Conservation (phyloP, 371 early-diverging fungal genomes). For the Mucor piriformis region DNA sequence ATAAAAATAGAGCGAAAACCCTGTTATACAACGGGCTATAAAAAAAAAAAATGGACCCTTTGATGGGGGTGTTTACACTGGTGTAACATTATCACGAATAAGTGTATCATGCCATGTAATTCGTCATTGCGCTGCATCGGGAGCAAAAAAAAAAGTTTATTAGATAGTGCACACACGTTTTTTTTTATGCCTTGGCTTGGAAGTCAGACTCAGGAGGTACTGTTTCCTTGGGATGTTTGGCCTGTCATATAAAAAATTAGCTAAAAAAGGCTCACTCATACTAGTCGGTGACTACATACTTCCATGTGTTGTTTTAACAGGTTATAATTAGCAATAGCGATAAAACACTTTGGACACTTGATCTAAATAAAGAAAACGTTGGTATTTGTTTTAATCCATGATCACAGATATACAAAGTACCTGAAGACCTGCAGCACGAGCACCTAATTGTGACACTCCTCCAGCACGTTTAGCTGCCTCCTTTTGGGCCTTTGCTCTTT, state of each 20-base stretch:
- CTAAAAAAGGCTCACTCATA: neutral
- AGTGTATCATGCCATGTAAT: too few relatives aligned
- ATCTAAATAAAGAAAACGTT: slow-evolving; percentile 38
- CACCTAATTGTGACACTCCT: slow-evolving; percentile 55
- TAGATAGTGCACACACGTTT: neutral
- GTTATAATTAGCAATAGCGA: slow-evolving; percentile 57
- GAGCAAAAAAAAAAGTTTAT: too few relatives aligned
- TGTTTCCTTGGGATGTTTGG: slow-evolving; percentile 60
- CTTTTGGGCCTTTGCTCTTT: slow-evolving; percentile 62
- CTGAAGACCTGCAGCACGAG: slow-evolving; percentile 66
- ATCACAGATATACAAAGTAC: too few relatives aligned
- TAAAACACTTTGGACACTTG: slow-evolving; percentile 46
- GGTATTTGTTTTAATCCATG: too few relatives aligned
- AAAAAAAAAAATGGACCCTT: neutral
- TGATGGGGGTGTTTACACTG: too few relatives aligned
- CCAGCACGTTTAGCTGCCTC: slow-evolving; percentile 50
- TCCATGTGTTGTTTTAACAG: slow-evolving; percentile 65
- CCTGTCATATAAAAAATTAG: slow-evolving; percentile 32
- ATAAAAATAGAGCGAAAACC: neutral
- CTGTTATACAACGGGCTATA: too few relatives aligned
- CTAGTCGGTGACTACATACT: slow-evolving; percentile 22
- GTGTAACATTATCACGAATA: too few relatives aligned
- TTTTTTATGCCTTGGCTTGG: neutral
- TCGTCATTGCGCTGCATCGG: too few relatives aligned
- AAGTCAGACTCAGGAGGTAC: slow-evolving; percentile 51